Evolutionary conservation across 2,329 filamentous ascomycete species (phyloP), one percentile per base, ranked within the genome.

Genomic region (Coleophoma eucalyptorum): DNA sequence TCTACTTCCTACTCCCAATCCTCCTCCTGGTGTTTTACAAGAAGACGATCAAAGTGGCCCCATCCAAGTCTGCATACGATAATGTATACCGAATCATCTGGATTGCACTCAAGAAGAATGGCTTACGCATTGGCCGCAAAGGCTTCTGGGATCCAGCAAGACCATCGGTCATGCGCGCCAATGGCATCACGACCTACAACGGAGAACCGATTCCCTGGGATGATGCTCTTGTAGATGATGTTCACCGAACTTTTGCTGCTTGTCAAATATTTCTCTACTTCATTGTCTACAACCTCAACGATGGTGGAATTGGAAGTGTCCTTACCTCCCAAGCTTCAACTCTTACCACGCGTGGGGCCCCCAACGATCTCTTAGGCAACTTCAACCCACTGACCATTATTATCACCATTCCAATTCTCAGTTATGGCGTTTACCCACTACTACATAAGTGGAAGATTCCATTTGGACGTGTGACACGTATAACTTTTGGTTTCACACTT

Each of bases 141-240:
- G 72, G 71, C 32, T 83, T 86, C 69, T 89, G 85, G 81, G 81
- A 89, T 21, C 64, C 73, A 6, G 81, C 81, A 50, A 87, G 86
- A 69, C 86, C 86, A 3, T 86, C 80, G 5, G 72, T 74, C 40
- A 72, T 88, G 6, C 70, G 77, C 8, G 70, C 75, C 32, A 68
- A 66, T 1, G 66, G 76, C 58, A 61, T 63, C 18, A 54, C 57
- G 15, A 76, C 58, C 82, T 81, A 51, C 86, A 82, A 81, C 50
- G 86, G 86, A 0, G 38, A 48, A 0, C 90, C 85, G 84, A 90
- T 90, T 83, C 85, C 81, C 0, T 90, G 89, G 59, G 87, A 91
- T 54, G 88, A 92, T 58, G 81, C 80, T 46, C 91, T 87, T 86
- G 87, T 92, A 20, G 87, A 89, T 63, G 85, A 90, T 62, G 82